These are phyloP conservation scores for Venturia aucupariae DNA, from an alignment of 2,329 filamentous ascomycete genomes.

Conservation along the genomic window DNA sequence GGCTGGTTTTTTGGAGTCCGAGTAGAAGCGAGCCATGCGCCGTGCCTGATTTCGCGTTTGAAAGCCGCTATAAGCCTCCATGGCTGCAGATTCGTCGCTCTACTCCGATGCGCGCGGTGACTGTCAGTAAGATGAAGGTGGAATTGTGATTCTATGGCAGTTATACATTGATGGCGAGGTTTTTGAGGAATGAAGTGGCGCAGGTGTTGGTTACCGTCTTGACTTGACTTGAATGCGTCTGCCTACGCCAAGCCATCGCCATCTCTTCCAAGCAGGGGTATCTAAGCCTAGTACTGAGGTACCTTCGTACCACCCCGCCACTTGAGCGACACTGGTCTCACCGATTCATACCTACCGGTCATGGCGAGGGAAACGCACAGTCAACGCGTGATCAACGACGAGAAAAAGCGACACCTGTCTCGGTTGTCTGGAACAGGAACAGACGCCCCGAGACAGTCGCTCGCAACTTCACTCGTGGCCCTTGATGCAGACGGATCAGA, in stretches of 20 bases:
- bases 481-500: too few relatives aligned
- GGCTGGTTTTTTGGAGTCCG: slow-evolving; percentile 71
- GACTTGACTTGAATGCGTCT: neutral
- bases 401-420: too few relatives aligned
- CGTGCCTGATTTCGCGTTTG: slow-evolving; percentile 20
- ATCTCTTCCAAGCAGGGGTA: too few relatives aligned
- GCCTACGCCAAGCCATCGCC: neutral
- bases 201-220: neutral
- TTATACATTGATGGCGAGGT: neutral
- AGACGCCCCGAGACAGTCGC: too few relatives aligned
- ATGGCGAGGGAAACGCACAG: too few relatives aligned
- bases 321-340: too few relatives aligned
- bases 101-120: neutral
- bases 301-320: too few relatives aligned
- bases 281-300: too few relatives aligned
- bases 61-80: slow-evolving; percentile 2
- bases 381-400: too few relatives aligned
- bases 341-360: too few relatives aligned
- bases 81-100: neutral
- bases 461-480: too few relatives aligned
- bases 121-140: neutral
- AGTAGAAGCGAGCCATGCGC: slow-evolving; percentile 63
- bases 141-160: neutral
- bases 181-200: neutral
- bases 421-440: too few relatives aligned